A percentile compares a stretch with the other conserved stretches of the same genome.
These are phyloP conservation scores for Thyridium curvatum DNA, from an alignment of 2,329 filamentous ascomycete genomes.

Conservation along the genomic window DNA sequence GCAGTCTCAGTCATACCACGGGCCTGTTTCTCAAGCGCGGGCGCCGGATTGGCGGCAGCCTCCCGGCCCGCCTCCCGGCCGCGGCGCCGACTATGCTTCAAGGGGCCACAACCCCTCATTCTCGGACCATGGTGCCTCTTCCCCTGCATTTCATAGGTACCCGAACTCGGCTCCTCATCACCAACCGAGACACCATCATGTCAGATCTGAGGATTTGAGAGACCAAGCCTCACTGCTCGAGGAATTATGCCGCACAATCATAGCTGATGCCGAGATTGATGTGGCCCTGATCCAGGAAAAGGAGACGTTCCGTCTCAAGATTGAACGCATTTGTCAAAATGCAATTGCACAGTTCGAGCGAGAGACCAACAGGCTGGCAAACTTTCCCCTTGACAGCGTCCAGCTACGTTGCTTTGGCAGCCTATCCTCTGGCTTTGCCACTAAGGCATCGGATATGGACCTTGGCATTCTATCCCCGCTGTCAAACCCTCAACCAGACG, in stretches of 20 bases:
- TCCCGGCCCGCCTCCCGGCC: constrained; percentile 9
- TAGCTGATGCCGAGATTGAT: constrained; percentile 57
- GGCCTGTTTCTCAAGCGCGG: constrained; percentile 9
- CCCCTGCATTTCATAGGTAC: neutral
- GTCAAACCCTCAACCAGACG: constrained; percentile 47
- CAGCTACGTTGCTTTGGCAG: constrained; percentile 76
- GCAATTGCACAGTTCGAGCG: constrained; percentile 49
- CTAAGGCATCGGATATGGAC: constrained; percentile 86
- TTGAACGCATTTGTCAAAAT: constrained; percentile 59
- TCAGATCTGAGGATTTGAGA: constrained; percentile 37
- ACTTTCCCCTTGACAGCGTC: constrained; percentile 52
- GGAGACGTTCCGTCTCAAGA: constrained; percentile 58
- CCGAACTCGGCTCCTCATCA: constrained; percentile 16
- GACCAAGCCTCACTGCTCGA: constrained; percentile 44
- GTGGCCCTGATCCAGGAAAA: constrained; percentile 60
- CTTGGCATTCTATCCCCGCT: constrained; percentile 66
- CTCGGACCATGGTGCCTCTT: constrained; percentile 11
- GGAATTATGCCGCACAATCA: constrained; percentile 36
- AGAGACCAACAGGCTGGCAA: constrained; percentile 24
- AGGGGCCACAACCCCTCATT: too few species aligned
- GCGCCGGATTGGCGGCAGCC: constrained; percentile 18
- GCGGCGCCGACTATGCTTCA: constrained; percentile 2
- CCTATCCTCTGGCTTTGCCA: constrained; percentile 77
- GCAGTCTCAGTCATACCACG: constrained; percentile 23
- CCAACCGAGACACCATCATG: constrained; percentile 20